Percentiles rank a stretch among this genome's conserved stretches.
These are phyloP conservation scores for Circinella umbellata DNA, from an alignment of 371 early-diverging fungal species.

Conservation along the genomic window DNA sequence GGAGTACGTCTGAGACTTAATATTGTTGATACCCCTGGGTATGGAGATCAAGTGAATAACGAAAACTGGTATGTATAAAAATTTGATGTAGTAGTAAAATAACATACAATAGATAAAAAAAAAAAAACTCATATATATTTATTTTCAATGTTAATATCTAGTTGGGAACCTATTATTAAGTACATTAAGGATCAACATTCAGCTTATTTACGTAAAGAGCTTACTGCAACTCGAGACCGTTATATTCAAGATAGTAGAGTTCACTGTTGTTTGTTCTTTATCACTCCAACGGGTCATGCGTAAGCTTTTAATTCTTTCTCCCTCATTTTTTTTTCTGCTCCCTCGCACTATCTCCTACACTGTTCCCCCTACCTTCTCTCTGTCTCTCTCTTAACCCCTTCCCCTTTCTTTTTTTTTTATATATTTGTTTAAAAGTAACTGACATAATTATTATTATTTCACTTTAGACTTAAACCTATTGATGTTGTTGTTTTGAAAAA, in stretches of 20 bases:
- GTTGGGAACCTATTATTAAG: slow-evolving; percentile 89
- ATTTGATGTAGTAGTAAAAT: too few relatives aligned
- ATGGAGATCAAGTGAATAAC: slow-evolving; percentile 87
- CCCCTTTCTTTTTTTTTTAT: too few relatives aligned
- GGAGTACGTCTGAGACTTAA: slow-evolving; percentile 84
- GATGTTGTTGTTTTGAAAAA: slow-evolving; percentile 79
- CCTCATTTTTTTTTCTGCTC: neutral
- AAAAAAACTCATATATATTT: neutral
- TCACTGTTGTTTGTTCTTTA: slow-evolving; percentile 83
- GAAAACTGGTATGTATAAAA: slow-evolving; percentile 70
- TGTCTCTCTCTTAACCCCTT: neutral
- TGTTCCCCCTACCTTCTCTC: too few relatives aligned
- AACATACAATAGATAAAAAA: neutral
- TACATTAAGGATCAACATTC: slow-evolving; percentile 94
- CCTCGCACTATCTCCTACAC: neutral
- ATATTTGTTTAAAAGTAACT: neutral
- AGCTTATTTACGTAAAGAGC: slow-evolving; percentile 86
- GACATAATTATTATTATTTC: slow-evolving; percentile 9
- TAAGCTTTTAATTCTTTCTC: slow-evolving; percentile 29
- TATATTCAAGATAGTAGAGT: slow-evolving; percentile 86
- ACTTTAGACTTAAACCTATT: slow-evolving; percentile 72
- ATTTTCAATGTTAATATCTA: slow-evolving; percentile 13
- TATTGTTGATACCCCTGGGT: slow-evolving; percentile 85
- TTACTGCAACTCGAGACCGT: slow-evolving; percentile 84
- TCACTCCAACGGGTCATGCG: slow-evolving; percentile 78